Percentiles rank a stretch among this genome's conserved stretches.
These are phyloP conservation scores for Phytophthora pisi DNA, from an alignment of 352 stramenopile genomes.

Conservation along the genomic window DNA sequence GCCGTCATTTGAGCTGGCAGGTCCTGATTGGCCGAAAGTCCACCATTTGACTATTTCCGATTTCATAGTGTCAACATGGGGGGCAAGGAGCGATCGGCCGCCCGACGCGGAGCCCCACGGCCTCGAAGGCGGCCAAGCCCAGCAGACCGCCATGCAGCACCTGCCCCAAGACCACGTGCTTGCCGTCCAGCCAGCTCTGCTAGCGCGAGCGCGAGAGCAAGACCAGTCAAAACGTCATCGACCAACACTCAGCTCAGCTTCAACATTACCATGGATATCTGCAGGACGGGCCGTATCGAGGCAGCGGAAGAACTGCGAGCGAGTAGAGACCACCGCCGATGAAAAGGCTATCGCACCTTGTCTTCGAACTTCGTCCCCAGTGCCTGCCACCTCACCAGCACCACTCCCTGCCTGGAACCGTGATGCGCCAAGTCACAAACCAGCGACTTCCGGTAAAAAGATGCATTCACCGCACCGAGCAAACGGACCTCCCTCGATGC, in stretches of 20 bases:
- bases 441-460: conserved; percentile 56
- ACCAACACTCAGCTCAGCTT: conserved; percentile 32
- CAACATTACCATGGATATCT: neutral
- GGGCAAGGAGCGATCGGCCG: neutral
- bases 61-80: conserved; percentile 39
- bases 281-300: conserved; percentile 47
- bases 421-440: neutral
- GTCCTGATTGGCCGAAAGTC: conserved; percentile 49
- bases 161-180: conserved; percentile 99
- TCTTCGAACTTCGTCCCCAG: conserved; percentile 96
- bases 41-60: too few species aligned
- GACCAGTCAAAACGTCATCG: neutral
- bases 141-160: conserved; percentile 84
- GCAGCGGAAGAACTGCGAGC: conserved; percentile 99
- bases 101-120: conserved; percentile 55
- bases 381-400: conserved; percentile 93
- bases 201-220: conserved; percentile 5
- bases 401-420: conserved; percentile 70
- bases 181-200: conserved; percentile 93
- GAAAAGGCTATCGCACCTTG: conserved; percentile 59
- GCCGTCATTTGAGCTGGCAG: conserved; percentile 52
- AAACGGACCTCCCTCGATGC: conserved; percentile 57
- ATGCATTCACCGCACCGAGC: conserved; percentile 62
- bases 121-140: conserved; percentile 55
- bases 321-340: conserved; percentile 18